phyloP scores from a whole-genome alignment of 2,329 filamentous ascomycete species.

The Pseudogymnoascus sp. region DNA sequence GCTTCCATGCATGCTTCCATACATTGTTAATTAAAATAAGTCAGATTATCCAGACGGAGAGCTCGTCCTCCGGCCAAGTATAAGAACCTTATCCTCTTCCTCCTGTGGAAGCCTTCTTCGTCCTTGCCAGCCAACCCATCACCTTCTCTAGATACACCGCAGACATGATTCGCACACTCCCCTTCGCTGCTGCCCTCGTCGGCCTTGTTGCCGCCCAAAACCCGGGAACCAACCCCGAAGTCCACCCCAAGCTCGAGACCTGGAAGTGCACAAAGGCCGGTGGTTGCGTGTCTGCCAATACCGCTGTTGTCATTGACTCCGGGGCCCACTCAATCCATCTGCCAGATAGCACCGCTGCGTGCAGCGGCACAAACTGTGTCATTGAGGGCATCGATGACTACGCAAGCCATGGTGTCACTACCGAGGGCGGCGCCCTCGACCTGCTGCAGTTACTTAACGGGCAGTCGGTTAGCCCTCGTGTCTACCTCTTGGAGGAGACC shows the following conservation, averaged over 20 bases:
- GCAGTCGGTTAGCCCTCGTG: constrained; percentile 32
- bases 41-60: neutral
- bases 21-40: neutral
- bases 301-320: constrained; percentile 46
- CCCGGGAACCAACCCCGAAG: constrained; percentile 37
- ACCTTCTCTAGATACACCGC: neutral
- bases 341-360: constrained; percentile 37
- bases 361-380: constrained; percentile 48
- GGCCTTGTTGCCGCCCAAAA: constrained; percentile 31
- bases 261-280: constrained; percentile 44
- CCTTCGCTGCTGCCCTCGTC: neutral
- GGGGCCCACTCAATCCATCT: constrained; percentile 41
- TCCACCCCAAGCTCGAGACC: constrained; percentile 45
- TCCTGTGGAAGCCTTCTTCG: neutral
- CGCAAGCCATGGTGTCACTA: constrained; percentile 35
- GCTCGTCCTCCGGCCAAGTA: neutral
- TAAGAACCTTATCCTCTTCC: neutral
- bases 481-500: constrained; percentile 38
- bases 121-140: neutral
- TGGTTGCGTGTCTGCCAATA: constrained; percentile 43
- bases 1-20: constrained; percentile 5
- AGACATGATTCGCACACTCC: constrained; percentile 1
- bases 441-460: constrained; percentile 26
- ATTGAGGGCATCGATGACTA: constrained; percentile 47
- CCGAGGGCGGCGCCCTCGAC: constrained; percentile 31